A percentile compares a stretch with the other conserved stretches of the same genome.
Conservation (phyloP, 345 rosid species). For the Durio zibethinus region DNA sequence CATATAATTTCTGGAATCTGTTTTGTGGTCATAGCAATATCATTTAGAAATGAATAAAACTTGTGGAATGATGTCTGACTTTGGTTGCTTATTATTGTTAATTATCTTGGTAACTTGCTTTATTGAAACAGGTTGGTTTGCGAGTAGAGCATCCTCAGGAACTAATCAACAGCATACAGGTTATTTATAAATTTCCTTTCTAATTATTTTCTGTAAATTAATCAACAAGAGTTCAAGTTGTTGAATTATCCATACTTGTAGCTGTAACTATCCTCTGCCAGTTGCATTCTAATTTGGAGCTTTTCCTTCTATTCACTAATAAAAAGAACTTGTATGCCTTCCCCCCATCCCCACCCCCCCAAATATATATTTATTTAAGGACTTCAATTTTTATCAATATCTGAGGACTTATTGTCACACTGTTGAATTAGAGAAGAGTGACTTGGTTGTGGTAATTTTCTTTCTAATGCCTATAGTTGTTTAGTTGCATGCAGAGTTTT, state of each 20-base stretch:
- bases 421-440: neutral
- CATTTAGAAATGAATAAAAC: neutral
- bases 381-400: neutral
- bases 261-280: neutral
- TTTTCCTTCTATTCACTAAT: neutral
- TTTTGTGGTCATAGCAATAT: neutral
- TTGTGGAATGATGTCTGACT: constrained; percentile 1
- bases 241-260: neutral
- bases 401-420: neutral
- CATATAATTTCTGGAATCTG: neutral
- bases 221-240: neutral
- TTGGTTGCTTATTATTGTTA: neutral
- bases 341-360: too few species aligned
- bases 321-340: neutral
- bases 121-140: constrained; percentile 74
- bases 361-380: neutral
- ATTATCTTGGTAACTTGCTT: constrained; percentile 14
- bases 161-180: constrained; percentile 87
- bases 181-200: constrained; percentile 11
- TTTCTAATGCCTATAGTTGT: neutral
- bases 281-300: neutral
- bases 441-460: neutral
- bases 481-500: neutral
- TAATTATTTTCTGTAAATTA: neutral
- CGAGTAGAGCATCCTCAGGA: constrained; percentile 98